Conservation (phyloP, 768 basidiomycete species). For the Cubamyces lactineus region DNA sequence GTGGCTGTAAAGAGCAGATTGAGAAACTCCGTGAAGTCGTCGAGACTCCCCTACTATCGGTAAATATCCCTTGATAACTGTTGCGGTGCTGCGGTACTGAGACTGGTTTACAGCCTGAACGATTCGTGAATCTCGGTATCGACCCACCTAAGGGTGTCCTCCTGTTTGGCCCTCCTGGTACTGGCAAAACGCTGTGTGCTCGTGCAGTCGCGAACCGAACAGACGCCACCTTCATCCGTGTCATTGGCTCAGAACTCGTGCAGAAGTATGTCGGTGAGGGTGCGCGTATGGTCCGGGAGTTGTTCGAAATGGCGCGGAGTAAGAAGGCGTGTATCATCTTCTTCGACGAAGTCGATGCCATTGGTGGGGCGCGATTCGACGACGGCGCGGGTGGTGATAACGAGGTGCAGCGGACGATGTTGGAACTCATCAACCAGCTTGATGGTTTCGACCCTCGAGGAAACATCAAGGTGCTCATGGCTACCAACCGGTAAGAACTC, state of each 20-base stretch:
- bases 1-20: constrained; percentile 99
- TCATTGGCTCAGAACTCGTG: constrained; percentile 98
- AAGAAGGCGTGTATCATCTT: constrained; percentile 99
- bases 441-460: constrained; percentile 98
- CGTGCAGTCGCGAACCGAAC: constrained; percentile 98
- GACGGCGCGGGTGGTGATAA: constrained; percentile 99
- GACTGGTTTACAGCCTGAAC: constrained; percentile 77
- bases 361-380: constrained; percentile 97
- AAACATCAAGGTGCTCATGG: constrained; percentile 99
- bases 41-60: constrained; percentile 92
- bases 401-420: constrained; percentile 98
- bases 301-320: constrained; percentile 98
- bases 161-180: constrained; percentile 93
- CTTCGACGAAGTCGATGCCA: constrained; percentile 98
- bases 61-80: constrained; percentile 41
- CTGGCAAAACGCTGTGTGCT: constrained; percentile 98
- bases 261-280: constrained; percentile 99
- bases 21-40: constrained; percentile 99
- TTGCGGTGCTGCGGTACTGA: neutral
- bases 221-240: constrained; percentile 98
- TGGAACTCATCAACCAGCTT: constrained; percentile 98
- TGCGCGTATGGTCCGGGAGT: constrained; percentile 96
- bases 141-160: constrained; percentile 99
- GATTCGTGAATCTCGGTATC: constrained; percentile 97
- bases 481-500: constrained; percentile 81